Evolutionary conservation across 2,329 filamentous ascomycete genomes (phyloP).

Genomic region (Clonostachys solani): DNA sequence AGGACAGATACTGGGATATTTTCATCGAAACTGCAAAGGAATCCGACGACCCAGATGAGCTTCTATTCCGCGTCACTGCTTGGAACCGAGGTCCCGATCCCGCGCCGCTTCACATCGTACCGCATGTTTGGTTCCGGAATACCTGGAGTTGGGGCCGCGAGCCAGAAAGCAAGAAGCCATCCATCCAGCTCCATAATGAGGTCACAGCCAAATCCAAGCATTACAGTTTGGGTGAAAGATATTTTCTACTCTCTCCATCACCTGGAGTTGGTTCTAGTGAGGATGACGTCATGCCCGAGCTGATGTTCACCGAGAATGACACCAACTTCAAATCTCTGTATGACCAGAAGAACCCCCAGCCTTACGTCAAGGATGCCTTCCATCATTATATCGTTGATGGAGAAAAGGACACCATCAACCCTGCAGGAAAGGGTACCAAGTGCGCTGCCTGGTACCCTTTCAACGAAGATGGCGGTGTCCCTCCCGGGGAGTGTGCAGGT

Average conservation of each 20-base stretch:
- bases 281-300: constrained; percentile 77
- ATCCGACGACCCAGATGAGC: constrained; percentile 82
- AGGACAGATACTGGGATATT: constrained; percentile 94
- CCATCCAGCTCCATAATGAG: constrained; percentile 62
- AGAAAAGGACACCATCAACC: constrained; percentile 79
- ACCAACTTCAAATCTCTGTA: constrained; percentile 81
- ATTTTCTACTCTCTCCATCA: constrained; percentile 82
- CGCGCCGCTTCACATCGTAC: constrained; percentile 87
- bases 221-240: constrained; percentile 75
- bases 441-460: constrained; percentile 89
- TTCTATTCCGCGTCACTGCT: constrained; percentile 90
- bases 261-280: constrained; percentile 76
- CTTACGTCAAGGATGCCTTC: constrained; percentile 94
- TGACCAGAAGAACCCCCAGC: constrained; percentile 69
- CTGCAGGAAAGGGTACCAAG: constrained; percentile 77
- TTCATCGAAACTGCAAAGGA: constrained; percentile 97
- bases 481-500: constrained; percentile 87
- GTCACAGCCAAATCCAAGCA: constrained; percentile 75
- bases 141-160: constrained; percentile 95
- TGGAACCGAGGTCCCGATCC: constrained; percentile 93
- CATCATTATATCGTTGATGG: constrained; percentile 81
- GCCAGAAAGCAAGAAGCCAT: constrained; percentile 70
- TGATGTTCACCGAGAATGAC: constrained; percentile 95
- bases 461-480: constrained; percentile 82
- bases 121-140: constrained; percentile 95